Conservation (phyloP, 495 filamentous ascomycete genomes). For the Hypoxylon trugodes region DNA sequence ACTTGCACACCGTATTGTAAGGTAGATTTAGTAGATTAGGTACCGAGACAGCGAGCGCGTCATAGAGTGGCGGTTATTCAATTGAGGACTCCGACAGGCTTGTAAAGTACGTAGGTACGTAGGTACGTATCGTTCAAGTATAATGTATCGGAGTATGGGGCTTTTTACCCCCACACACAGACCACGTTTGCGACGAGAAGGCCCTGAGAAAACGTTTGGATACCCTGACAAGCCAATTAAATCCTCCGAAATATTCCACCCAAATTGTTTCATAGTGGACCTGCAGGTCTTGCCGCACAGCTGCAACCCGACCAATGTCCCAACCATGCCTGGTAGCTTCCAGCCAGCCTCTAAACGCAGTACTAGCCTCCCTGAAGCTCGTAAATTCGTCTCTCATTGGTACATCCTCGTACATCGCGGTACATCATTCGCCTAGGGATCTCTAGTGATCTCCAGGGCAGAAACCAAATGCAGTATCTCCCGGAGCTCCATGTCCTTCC, state of each 20-base stretch:
- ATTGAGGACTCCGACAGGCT: constrained; percentile 23
- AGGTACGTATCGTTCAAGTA: background rate
- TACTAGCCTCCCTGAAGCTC: background rate
- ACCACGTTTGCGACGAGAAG: constrained; percentile 8
- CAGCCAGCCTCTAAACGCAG: background rate
- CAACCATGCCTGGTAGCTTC: background rate
- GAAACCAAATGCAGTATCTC: constrained; percentile 11
- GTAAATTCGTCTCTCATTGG: constrained; percentile 19
- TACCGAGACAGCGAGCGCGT: background rate
- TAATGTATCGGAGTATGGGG: background rate
- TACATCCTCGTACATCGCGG: background rate
- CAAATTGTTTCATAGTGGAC: constrained; percentile 16
- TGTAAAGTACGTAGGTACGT: background rate
- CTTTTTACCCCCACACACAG: background rate
- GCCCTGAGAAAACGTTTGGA: constrained; percentile 7
- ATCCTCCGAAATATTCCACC: background rate
- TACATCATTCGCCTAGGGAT: constrained; percentile 13
- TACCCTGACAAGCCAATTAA: constrained; percentile 20
- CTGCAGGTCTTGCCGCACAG: constrained; percentile 31
- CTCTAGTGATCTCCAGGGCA: constrained; percentile 29
- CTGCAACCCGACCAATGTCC: constrained; percentile 15
- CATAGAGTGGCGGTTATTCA: too few relatives aligned
- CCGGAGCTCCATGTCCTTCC: constrained; percentile 20
- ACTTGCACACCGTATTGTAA: background rate
- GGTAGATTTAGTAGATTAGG: background rate